Percentiles rank a stretch among this genome's conserved stretches.
These are phyloP conservation scores for Sideroxylon spinosum DNA, from an alignment of 179 eudicot species.

Conservation along the genomic window DNA sequence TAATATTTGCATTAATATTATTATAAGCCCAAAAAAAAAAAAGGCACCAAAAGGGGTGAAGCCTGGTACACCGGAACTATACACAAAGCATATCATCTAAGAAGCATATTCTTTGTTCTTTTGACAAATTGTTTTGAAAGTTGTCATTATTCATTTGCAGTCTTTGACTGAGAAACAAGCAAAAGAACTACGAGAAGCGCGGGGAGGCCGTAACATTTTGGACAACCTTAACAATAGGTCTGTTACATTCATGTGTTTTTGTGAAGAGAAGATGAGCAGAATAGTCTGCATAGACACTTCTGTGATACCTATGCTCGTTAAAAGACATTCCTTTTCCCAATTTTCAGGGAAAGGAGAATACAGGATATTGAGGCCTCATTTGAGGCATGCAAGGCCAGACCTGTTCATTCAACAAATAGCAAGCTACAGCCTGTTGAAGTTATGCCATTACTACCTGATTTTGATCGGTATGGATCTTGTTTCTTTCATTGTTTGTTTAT, in stretches of 20 bases:
- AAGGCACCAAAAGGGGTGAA: too few relatives aligned
- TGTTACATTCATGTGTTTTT: slow-evolving; percentile 17
- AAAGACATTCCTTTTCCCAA: slow-evolving; percentile 3
- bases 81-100: neutral
- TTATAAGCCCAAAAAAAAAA: too few relatives aligned
- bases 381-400: slow-evolving; percentile 75
- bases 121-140: neutral
- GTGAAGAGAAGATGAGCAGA: neutral
- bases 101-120: neutral
- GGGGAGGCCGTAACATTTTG: slow-evolving; percentile 56
- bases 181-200: slow-evolving; percentile 74
- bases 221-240: slow-evolving; percentile 66
- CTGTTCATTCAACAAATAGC: slow-evolving; percentile 82
- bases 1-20: too few relatives aligned
- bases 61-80: too few relatives aligned
- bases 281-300: neutral
- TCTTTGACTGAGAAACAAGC: slow-evolving; percentile 92
- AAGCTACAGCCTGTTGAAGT: slow-evolving; percentile 71
- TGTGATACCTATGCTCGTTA: neutral
- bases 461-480: slow-evolving; percentile 59
- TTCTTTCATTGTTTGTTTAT: slow-evolving; percentile 5
- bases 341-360: slow-evolving; percentile 74
- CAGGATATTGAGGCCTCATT: slow-evolving; percentile 78
- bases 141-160: slow-evolving; percentile 36
- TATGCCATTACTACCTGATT: slow-evolving; percentile 77